These are phyloP conservation scores for Fusarium sp. DNA, from an alignment of 2,329 filamentous ascomycete genomes.

Conservation along the genomic window DNA sequence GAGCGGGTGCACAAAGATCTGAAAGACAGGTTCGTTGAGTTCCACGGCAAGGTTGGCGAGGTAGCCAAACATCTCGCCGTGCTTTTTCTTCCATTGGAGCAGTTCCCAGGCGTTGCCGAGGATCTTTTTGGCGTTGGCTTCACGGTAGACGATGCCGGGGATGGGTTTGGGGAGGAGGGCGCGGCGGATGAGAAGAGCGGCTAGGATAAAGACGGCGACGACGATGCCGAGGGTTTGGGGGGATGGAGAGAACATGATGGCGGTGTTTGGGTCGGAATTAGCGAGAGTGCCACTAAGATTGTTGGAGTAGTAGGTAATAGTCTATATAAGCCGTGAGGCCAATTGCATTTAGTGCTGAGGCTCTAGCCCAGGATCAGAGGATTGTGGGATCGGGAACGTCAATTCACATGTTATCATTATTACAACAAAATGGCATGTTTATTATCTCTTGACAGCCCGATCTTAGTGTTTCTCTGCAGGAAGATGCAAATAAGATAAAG, in stretches of 20 bases:
- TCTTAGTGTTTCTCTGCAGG: not conserved
- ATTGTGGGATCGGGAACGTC: not conserved
- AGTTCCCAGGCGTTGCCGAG: not conserved
- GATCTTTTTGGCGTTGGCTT: not conserved
- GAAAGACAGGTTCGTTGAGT: not conserved
- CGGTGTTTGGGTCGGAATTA: not conserved
- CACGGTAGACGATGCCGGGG: not conserved
- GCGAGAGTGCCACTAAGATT: not conserved
- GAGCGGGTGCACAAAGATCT: not conserved
- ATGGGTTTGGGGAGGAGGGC: not conserved
- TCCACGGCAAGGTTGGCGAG: not conserved
- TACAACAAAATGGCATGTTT: not conserved
- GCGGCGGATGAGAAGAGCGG: not conserved
- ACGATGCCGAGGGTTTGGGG: not conserved
- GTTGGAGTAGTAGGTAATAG: not conserved
- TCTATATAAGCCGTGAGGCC: not conserved
- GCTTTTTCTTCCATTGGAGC: not conserved
- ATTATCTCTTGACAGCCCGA: not conserved
- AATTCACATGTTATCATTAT: no score
- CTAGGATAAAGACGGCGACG: not conserved
- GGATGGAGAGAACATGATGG: not conserved
- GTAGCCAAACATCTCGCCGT: constrained; percentile 1
- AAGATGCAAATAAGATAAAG: not conserved
- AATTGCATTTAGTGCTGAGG: no score
- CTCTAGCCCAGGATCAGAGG: not conserved